Evolutionary conservation across 768 basidiomycete genomes (phyloP).

Genomic region (Hypsizygus marmoreus): DNA sequence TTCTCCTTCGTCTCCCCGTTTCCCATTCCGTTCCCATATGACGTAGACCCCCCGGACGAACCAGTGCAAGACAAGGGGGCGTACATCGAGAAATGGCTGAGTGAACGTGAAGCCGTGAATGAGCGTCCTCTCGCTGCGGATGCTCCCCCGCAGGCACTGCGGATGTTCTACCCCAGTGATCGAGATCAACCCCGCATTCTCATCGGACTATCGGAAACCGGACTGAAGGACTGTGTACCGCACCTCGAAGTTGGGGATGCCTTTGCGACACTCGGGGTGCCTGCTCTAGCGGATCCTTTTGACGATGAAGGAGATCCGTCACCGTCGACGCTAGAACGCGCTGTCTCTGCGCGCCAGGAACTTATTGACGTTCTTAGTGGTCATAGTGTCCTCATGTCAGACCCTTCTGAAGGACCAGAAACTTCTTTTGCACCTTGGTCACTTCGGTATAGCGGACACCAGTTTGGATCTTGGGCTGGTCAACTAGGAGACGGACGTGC

Average conservation of each 20-base stretch:
- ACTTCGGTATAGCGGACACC: slow-evolving; percentile 88
- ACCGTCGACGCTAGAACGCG: slow-evolving; percentile 33
- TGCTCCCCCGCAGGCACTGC: slow-evolving; percentile 35
- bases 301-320: slow-evolving; percentile 33
- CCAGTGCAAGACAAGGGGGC: slow-evolving; percentile 52
- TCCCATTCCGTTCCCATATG: slow-evolving; percentile 81
- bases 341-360: slow-evolving; percentile 57
- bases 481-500: slow-evolving; percentile 97
- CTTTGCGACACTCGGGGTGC: slow-evolving; percentile 63
- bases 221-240: slow-evolving; percentile 77
- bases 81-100: slow-evolving; percentile 79
- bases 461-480: slow-evolving; percentile 89
- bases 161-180: slow-evolving; percentile 49
- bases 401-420: slow-evolving; percentile 12
- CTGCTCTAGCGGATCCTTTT: slow-evolving; percentile 48
- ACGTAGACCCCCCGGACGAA: slow-evolving; percentile 54
- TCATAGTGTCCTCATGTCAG: slow-evolving; percentile 64
- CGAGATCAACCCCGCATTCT: slow-evolving; percentile 59
- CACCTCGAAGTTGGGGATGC: slow-evolving; percentile 88
- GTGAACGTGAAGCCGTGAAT: slow-evolving; percentile 59
- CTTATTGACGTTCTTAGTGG: slow-evolving; percentile 85
- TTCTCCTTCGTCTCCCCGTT: slow-evolving; percentile 84
- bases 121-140: slow-evolving; percentile 19
- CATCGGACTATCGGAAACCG: slow-evolving; percentile 70
- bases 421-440: slow-evolving; percentile 77